These are phyloP conservation scores for Russula brevipes DNA, from an alignment of 768 basidiomycete genomes.

Conservation along the genomic window DNA sequence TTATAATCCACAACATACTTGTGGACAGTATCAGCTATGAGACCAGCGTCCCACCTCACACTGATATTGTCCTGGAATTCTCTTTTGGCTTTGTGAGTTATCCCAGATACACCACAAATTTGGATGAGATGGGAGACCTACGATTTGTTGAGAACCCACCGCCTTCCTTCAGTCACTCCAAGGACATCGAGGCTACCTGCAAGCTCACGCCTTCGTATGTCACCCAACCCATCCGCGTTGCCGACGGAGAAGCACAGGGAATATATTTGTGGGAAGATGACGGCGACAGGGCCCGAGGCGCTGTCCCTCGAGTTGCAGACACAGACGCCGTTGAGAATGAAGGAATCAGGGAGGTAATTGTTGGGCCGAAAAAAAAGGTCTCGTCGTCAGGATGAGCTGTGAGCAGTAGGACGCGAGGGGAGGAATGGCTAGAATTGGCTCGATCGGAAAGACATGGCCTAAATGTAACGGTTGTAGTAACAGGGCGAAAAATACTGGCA, in stretches of 20 bases:
- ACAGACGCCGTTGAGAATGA: background rate
- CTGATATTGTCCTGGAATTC: conserved; percentile 74
- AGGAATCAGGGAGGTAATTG: conserved; percentile 50
- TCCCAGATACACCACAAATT: conserved; percentile 7
- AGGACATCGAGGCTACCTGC: conserved; percentile 60
- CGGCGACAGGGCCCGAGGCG: background rate
- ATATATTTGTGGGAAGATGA: conserved; percentile 35
- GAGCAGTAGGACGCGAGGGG: conserved; percentile 50
- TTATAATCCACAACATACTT: conserved; percentile 53
- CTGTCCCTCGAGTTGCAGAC: background rate
- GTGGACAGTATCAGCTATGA: conserved; percentile 53
- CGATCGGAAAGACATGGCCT: background rate
- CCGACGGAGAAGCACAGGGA: conserved; percentile 76
- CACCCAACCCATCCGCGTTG: conserved; percentile 73
- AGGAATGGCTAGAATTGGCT: background rate
- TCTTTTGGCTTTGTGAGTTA: conserved; percentile 34
- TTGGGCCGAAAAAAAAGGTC: conserved; percentile 90
- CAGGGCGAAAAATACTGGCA: conserved; percentile 9
- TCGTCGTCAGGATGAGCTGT: conserved; percentile 97
- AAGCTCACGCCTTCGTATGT: conserved; percentile 54
- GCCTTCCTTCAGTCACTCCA: conserved; percentile 50
- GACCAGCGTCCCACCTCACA: conserved; percentile 52
- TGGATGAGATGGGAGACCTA: conserved; percentile 28
- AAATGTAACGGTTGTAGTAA: conserved; percentile 5
- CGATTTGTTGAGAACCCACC: conserved; percentile 67